Evolutionary conservation across 495 filamentous ascomycete genomes (phyloP).

Genomic region (Neurospora sp.): DNA sequence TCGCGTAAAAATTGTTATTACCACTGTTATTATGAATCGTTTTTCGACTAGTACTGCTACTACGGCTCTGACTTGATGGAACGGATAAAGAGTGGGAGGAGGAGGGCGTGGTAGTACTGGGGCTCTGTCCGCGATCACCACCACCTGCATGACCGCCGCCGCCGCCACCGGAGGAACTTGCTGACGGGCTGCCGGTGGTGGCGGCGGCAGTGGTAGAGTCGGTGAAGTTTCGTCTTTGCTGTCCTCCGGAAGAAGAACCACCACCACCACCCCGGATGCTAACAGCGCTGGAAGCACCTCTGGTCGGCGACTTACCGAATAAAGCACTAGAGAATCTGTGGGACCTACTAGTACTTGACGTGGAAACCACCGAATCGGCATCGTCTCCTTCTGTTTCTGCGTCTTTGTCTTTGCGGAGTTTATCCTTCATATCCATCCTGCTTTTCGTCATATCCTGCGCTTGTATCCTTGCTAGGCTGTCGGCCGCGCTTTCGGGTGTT

Average conservation of each 20-base stretch:
- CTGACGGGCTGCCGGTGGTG: background rate
- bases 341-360: constrained; percentile 18
- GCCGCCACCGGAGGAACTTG: background rate
- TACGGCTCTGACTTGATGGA: background rate
- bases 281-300: background rate
- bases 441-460: background rate
- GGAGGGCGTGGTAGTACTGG: background rate
- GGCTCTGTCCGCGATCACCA: background rate
- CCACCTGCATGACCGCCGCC: background rate
- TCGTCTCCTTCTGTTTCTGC: constrained; percentile 9
- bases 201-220: background rate
- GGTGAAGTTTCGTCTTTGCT: constrained; percentile 9
- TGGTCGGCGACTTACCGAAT: constrained; percentile 6
- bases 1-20: background rate
- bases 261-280: background rate
- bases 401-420: background rate
- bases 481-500: background rate
- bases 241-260: background rate
- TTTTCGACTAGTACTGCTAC: background rate
- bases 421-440: background rate
- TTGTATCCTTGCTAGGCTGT: background rate
- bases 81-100: background rate
- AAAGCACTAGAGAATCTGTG: constrained; percentile 8
- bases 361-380: constrained; percentile 18
- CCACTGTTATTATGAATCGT: background rate